These are phyloP conservation scores for Waltergamsia citrina DNA, from an alignment of 2,329 filamentous ascomycete genomes.

Conservation along the genomic window DNA sequence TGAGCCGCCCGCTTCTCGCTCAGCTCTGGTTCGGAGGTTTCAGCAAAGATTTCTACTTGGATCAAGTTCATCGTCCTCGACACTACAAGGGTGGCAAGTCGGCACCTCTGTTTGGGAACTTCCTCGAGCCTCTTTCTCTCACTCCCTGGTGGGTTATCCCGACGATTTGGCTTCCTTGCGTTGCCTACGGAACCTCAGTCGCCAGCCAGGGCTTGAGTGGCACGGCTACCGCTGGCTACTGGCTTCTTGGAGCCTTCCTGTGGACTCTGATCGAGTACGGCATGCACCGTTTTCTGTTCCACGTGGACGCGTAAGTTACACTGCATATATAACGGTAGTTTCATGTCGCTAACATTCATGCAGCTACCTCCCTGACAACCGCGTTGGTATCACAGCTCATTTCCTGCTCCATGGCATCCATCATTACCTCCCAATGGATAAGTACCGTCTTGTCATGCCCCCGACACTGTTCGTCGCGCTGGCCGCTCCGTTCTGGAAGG, in stretches of 20 bases:
- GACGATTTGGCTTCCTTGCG: conserved; percentile 70
- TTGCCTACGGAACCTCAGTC: conserved; percentile 62
- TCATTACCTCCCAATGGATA: conserved; percentile 99
- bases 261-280: conserved; percentile 90
- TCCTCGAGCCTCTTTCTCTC: conserved; percentile 92
- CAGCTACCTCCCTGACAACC: conserved; percentile 84
- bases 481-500: conserved; percentile 83
- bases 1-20: conserved; percentile 72
- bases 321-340: conserved; percentile 15
- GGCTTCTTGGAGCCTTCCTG: conserved; percentile 59
- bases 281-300: conserved; percentile 86
- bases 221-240: conserved; percentile 50
- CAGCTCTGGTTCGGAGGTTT: conserved; percentile 88
- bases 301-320: conserved; percentile 71
- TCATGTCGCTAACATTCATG: neutral
- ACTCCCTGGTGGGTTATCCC: conserved; percentile 94
- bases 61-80: conserved; percentile 89
- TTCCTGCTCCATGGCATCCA: conserved; percentile 96
- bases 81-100: conserved; percentile 93
- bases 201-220: conserved; percentile 51
- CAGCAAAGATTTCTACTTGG: conserved; percentile 89
- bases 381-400: conserved; percentile 75
- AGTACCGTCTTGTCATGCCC: conserved; percentile 93
- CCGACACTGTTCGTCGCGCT: conserved; percentile 78
- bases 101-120: conserved; percentile 93